Conservation (phyloP, 176 grass and related monocot species). For the Aegilops umbellulata region DNA sequence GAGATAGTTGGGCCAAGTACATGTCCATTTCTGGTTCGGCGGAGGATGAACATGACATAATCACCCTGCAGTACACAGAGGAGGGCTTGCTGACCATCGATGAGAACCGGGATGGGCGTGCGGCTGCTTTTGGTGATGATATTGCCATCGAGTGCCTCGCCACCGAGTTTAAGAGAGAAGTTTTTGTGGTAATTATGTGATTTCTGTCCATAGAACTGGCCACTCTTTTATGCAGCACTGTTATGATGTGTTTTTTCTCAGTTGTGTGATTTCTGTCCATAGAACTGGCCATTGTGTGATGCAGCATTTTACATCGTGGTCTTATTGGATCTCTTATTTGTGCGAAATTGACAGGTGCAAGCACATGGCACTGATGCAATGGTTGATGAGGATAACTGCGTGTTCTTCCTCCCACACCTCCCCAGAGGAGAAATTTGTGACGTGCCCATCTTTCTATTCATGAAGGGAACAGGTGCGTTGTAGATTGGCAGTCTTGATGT, state of each 20-base stretch:
- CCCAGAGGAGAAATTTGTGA: slow-evolving; percentile 83
- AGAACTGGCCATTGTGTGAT: background rate
- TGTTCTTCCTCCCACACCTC: slow-evolving; percentile 90
- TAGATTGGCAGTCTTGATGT: background rate
- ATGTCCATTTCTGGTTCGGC: slow-evolving; percentile 88
- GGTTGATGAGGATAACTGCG: slow-evolving; percentile 93
- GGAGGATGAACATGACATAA: slow-evolving; percentile 87
- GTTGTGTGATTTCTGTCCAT: background rate
- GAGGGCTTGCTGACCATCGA: slow-evolving; percentile 83
- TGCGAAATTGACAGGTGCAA: slow-evolving; percentile 58
- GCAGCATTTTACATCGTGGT: background rate
- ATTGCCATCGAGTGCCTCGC: slow-evolving; percentile 93
- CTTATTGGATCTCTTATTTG: slow-evolving; percentile 7
- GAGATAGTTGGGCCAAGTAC: slow-evolving; percentile 87
- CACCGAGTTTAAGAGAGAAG: slow-evolving; percentile 91
- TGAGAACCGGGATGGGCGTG: slow-evolving; percentile 76
- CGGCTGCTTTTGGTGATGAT: slow-evolving; percentile 95
- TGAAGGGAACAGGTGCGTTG: slow-evolving; percentile 90
- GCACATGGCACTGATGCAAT: slow-evolving; percentile 97
- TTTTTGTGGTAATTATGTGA: slow-evolving; percentile 60
- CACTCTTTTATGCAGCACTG: background rate
- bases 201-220: background rate
- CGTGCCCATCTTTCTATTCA: slow-evolving; percentile 86
- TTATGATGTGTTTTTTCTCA: too few species aligned
- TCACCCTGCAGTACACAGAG: slow-evolving; percentile 95